Percentiles rank a stretch among this genome's conserved stretches.
phyloP scores from a whole-genome alignment of 2,329 filamentous ascomycete genomes.

The Xylariales sp. region DNA sequence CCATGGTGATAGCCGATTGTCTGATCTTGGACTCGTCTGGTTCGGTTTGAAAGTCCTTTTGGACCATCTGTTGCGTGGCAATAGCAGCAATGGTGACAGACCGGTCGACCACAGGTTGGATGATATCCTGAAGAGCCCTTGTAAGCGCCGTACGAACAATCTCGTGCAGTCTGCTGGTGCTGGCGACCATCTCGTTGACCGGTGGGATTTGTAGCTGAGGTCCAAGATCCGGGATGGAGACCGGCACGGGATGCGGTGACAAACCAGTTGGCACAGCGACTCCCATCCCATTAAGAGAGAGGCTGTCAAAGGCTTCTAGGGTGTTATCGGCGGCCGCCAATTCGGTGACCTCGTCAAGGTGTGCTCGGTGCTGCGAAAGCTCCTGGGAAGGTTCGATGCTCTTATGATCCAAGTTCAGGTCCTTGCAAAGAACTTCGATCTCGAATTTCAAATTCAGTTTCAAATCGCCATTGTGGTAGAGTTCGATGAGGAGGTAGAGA shows the following conservation, averaged over 20 bases:
- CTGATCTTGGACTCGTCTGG: slow-evolving; percentile 82
- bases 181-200: slow-evolving; percentile 73
- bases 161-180: slow-evolving; percentile 60
- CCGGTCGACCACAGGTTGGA: slow-evolving; percentile 92
- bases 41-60: slow-evolving; percentile 94
- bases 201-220: slow-evolving; percentile 76
- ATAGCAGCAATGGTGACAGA: slow-evolving; percentile 98
- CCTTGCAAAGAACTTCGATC: slow-evolving; percentile 95
- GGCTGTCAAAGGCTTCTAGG: slow-evolving; percentile 76
- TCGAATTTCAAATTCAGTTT: slow-evolving; percentile 98
- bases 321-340: slow-evolving; percentile 60
- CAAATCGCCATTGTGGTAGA: slow-evolving; percentile 88
- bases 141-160: slow-evolving; percentile 86
- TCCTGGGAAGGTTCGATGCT: slow-evolving; percentile 81
- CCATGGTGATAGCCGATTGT: slow-evolving; percentile 85
- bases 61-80: slow-evolving; percentile 89
- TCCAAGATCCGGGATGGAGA: slow-evolving; percentile 78
- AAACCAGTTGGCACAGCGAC: slow-evolving; percentile 67
- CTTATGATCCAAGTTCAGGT: slow-evolving; percentile 86
- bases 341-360: slow-evolving; percentile 57
- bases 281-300: slow-evolving; percentile 71
- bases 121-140: slow-evolving; percentile 90
- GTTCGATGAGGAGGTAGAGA: slow-evolving; percentile 80
- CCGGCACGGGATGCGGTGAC: slow-evolving; percentile 71
- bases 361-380: slow-evolving; percentile 67